phyloP scores from a whole-genome alignment of 768 basidiomycete genomes.

The Tricholoma saponaceum region DNA sequence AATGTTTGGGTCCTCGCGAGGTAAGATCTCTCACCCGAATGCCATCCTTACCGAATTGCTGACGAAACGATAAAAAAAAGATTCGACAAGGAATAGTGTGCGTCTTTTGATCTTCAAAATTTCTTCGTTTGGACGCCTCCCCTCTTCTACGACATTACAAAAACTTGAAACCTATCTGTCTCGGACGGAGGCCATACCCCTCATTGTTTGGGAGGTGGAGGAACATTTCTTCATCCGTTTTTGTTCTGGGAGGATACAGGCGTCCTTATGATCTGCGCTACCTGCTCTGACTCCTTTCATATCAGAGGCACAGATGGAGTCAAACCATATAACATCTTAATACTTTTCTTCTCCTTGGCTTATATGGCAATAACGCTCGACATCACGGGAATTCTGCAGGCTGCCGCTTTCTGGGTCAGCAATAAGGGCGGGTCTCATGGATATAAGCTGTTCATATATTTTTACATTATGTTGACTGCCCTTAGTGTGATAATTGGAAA shows the following conservation, averaged over 20 bases:
- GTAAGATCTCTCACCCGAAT: background rate
- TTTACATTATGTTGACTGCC: slow-evolving; percentile 79
- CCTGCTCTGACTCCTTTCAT: background rate
- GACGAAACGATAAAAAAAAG: slow-evolving; percentile 11
- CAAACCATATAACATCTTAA: slow-evolving; percentile 89
- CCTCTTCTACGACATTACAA: background rate
- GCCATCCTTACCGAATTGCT: background rate
- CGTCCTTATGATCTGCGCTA: too few relatives aligned
- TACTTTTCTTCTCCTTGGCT: slow-evolving; percentile 86
- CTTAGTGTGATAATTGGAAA: slow-evolving; percentile 85
- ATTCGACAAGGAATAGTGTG: slow-evolving; percentile 75
- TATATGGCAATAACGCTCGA: slow-evolving; percentile 94
- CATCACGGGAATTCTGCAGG: slow-evolving; percentile 69
- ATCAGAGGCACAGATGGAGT: slow-evolving; percentile 50
- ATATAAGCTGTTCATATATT: slow-evolving; percentile 69
- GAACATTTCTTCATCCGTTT: background rate
- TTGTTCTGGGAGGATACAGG: background rate
- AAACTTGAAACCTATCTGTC: background rate
- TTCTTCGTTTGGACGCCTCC: background rate
- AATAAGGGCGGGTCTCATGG: slow-evolving; percentile 73
- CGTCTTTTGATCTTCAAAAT: slow-evolving; percentile 15
- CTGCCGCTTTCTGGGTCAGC: slow-evolving; percentile 87
- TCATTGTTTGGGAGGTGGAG: background rate
- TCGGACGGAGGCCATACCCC: background rate
- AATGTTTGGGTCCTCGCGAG: slow-evolving; percentile 42